phyloP scores from a whole-genome alignment of 2,329 filamentous ascomycete genomes.

The Fusarium haematococcum region DNA sequence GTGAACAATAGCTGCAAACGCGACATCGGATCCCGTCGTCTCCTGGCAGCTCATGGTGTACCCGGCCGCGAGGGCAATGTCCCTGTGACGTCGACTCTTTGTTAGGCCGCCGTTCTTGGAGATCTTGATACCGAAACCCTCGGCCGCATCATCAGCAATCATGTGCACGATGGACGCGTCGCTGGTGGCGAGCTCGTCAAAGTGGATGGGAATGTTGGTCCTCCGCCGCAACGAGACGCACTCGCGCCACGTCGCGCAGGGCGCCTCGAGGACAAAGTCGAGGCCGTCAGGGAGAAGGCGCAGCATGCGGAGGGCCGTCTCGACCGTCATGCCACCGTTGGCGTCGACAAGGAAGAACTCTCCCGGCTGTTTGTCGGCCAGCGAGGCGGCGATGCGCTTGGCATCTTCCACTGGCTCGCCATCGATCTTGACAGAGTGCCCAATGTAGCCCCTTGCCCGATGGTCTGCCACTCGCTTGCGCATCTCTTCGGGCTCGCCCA shows the following conservation, averaged over 20 bases:
- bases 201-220: conserved; percentile 27
- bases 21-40: conserved; percentile 26
- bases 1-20: conserved; percentile 34
- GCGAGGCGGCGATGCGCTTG: conserved; percentile 24
- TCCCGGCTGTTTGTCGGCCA: conserved; percentile 23
- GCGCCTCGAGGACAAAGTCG: conserved; percentile 37
- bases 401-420: conserved; percentile 25
- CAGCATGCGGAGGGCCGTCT: conserved; percentile 29
- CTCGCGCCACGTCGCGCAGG: conserved; percentile 31
- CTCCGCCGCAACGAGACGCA: conserved; percentile 24
- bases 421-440: conserved; percentile 32
- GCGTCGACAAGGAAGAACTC: conserved; percentile 38
- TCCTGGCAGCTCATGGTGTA: conserved; percentile 36
- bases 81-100: conserved; percentile 25
- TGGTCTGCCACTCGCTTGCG: conserved; percentile 20
- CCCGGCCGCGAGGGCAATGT: conserved; percentile 32
- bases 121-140: conserved; percentile 35
- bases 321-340: conserved; percentile 33
- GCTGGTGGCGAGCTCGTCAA: conserved; percentile 28
- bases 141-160: conserved; percentile 30
- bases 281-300: conserved; percentile 27
- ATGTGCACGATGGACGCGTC: conserved; percentile 29
- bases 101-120: conserved; percentile 37
- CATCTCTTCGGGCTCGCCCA: conserved; percentile 31
- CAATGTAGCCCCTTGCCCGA: conserved; percentile 24